Percentiles rank a stretch among this genome's conserved stretches.
phyloP scores from a whole-genome alignment of 139 green algal genomes.

The Micractinium sp. region DNA sequence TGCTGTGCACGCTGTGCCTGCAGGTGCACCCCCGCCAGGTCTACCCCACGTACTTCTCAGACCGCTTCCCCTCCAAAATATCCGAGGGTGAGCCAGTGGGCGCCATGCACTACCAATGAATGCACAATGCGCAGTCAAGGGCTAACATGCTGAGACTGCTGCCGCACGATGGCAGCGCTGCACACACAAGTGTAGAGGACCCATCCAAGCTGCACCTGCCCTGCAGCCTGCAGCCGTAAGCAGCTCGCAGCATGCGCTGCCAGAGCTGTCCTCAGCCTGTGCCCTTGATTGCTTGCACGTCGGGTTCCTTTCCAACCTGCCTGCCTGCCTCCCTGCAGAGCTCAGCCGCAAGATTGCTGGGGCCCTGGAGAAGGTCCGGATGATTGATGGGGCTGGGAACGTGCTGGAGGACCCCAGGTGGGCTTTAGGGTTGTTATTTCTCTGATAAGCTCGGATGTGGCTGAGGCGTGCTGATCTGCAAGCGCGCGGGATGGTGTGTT shows the following conservation, averaged over 20 bases:
- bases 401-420: slow-evolving; percentile 21
- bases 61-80: slow-evolving; percentile 15
- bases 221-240: neutral
- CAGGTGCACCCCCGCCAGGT: slow-evolving; percentile 15
- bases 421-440: neutral
- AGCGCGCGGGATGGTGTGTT: neutral
- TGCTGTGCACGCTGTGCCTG: neutral
- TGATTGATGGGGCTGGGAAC: slow-evolving; percentile 4
- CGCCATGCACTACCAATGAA: neutral
- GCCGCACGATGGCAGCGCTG: no score
- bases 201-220: neutral
- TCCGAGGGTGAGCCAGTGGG: neutral
- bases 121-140: neutral
- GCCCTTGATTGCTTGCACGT: neutral
- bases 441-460: no score
- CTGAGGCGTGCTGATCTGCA: neutral
- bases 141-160: no score
- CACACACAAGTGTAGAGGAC: no score
- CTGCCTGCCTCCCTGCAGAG: neutral
- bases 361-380: neutral
- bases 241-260: neutral
- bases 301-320: neutral
- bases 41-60: slow-evolving; percentile 24
- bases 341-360: neutral
- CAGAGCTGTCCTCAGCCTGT: neutral